Evolutionary conservation across 805 yeast genomes (phyloP).

Genomic region (Saturnispora dispora): DNA sequence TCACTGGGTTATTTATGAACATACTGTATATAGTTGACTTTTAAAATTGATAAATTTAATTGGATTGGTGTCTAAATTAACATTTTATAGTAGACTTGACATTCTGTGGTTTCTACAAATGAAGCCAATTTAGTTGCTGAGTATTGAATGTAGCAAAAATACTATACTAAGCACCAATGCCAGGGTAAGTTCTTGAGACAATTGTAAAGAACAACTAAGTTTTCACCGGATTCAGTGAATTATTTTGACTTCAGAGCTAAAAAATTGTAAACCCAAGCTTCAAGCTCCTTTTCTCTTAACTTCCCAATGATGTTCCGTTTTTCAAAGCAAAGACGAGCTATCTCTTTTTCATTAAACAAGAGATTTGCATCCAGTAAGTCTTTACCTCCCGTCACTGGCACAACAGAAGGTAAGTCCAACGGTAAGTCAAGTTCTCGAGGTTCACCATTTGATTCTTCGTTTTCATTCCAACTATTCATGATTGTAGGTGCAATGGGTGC

Average conservation of each 20-base stretch:
- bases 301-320: background rate
- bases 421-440: background rate
- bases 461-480: conserved; percentile 22
- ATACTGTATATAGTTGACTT: background rate
- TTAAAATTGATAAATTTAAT: background rate
- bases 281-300: background rate
- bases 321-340: background rate
- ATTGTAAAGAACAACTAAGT: background rate
- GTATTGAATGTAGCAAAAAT: background rate
- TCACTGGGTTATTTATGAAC: background rate
- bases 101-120: background rate
- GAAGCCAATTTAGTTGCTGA: background rate
- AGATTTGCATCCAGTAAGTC: background rate
- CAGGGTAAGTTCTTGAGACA: background rate
- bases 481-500: conserved; percentile 28
- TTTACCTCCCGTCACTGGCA: background rate
- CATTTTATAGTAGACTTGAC: background rate
- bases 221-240: too few species aligned
- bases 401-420: background rate
- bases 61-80: background rate
- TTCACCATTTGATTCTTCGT: conserved; percentile 18
- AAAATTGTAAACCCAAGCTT: background rate
- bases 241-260: too few species aligned
- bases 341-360: background rate
- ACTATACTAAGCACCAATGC: too few species aligned